A percentile compares a stretch with the other conserved stretches of the same genome.
phyloP scores from a whole-genome alignment of 225 moss, liverwort and hornwort species.

The Climacium dendroides region DNA sequence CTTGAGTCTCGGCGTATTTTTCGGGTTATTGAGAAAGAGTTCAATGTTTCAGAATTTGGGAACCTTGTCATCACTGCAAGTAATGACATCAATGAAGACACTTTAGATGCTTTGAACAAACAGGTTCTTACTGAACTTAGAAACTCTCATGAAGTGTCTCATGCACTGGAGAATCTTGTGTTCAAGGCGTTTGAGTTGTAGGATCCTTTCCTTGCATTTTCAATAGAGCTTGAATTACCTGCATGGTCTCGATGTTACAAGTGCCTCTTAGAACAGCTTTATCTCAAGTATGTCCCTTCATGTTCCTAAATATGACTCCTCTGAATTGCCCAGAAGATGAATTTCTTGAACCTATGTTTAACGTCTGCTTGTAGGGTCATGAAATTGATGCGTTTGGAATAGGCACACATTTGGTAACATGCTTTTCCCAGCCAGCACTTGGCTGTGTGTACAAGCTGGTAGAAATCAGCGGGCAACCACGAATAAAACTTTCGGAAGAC shows the following conservation, averaged over 20 bases:
- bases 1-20: slow-evolving; percentile 62
- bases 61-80: slow-evolving; percentile 72
- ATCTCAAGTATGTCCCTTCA: background rate
- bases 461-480: slow-evolving; percentile 85
- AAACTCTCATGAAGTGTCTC: background rate
- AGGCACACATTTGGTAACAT: slow-evolving; percentile 90
- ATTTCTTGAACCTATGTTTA: background rate
- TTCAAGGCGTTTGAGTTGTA: background rate
- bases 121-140: slow-evolving; percentile 30
- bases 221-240: background rate
- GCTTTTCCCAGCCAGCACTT: slow-evolving; percentile 82
- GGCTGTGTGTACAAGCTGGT: slow-evolving; percentile 96
- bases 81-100: slow-evolving; percentile 76
- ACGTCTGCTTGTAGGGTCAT: slow-evolving; percentile 48
- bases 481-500: slow-evolving; percentile 92
- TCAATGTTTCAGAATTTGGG: slow-evolving; percentile 62
- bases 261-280: background rate
- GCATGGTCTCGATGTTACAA: background rate
- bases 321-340: background rate
- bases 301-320: background rate
- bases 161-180: background rate
- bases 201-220: no score
- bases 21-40: slow-evolving; percentile 50
- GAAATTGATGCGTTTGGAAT: slow-evolving; percentile 96
- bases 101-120: slow-evolving; percentile 90